phyloP scores from a whole-genome alignment of 192 early-diverging fungal species.

The Gamsiella multidivaricata region DNA sequence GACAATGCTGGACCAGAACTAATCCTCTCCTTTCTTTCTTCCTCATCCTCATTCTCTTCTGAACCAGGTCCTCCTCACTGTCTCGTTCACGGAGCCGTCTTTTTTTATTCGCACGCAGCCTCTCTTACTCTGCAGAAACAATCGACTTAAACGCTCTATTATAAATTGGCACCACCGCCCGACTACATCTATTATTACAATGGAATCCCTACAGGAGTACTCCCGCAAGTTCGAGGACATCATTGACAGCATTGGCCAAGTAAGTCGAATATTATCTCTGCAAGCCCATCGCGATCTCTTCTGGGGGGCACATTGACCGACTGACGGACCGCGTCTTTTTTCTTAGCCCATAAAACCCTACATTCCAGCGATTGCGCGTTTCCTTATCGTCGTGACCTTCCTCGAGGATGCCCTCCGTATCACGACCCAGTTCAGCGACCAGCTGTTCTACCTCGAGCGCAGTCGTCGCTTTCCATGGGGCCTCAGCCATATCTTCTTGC shows the following conservation, averaged over 20 bases:
- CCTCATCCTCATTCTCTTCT: too few species aligned
- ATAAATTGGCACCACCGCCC: neutral
- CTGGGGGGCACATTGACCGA: too few species aligned
- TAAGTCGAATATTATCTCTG: neutral
- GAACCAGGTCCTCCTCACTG: too few species aligned
- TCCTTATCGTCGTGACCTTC: constrained; percentile 96
- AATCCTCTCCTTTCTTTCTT: too few species aligned
- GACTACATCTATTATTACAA: constrained; percentile 8
- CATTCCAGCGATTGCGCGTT: constrained; percentile 89
- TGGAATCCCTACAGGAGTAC: constrained; percentile 62
- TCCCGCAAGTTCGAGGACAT: constrained; percentile 77
- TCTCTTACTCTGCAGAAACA: too few species aligned
- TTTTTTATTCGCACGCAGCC: too few species aligned
- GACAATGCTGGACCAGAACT: too few species aligned
- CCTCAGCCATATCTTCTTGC: constrained; percentile 87
- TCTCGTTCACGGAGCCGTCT: too few species aligned
- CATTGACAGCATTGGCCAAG: constrained; percentile 74
- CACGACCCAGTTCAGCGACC: constrained; percentile 89
- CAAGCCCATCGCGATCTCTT: too few species aligned
- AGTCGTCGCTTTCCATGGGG: constrained; percentile 85
- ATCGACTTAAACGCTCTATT: too few species aligned
- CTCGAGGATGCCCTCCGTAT: constrained; percentile 94
- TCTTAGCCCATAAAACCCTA: constrained; percentile 86
- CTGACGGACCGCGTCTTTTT: neutral
- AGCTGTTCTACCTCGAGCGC: constrained; percentile 85